Evolutionary conservation across 805 yeast species (phyloP).

Genomic region (Candida maesae): DNA sequence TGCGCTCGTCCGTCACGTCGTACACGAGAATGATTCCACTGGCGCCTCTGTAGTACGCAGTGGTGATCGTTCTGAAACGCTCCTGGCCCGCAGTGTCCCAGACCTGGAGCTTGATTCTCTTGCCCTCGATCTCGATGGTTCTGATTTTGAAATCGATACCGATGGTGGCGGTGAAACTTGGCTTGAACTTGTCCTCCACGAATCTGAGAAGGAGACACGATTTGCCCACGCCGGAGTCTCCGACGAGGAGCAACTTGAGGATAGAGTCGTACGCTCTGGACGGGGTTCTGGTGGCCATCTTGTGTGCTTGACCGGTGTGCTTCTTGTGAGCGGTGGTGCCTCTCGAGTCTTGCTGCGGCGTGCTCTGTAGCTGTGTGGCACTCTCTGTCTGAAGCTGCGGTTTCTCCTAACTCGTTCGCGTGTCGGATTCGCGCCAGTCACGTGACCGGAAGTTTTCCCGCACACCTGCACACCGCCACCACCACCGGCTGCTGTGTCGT

Average conservation of each 20-base stretch:
- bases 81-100: slow-evolving; percentile 99
- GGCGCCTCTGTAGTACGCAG: slow-evolving; percentile 90
- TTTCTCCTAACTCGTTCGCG: too few species aligned
- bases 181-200: slow-evolving; percentile 95
- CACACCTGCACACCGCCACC: slow-evolving; percentile 3
- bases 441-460: not conserved
- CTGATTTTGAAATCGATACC: slow-evolving; percentile 98
- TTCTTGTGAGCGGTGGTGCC: too few species aligned
- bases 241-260: slow-evolving; percentile 88
- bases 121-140: slow-evolving; percentile 90
- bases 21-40: slow-evolving; percentile 82
- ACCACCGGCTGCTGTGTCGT: not conserved
- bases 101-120: slow-evolving; percentile 88
- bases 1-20: slow-evolving; percentile 84
- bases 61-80: slow-evolving; percentile 88
- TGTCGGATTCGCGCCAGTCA: too few species aligned
- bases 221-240: slow-evolving; percentile 89
- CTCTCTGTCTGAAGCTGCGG: too few species aligned
- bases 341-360: too few species aligned
- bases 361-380: too few species aligned
- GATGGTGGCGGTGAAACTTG: slow-evolving; percentile 94
- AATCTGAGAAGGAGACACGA: slow-evolving; percentile 88
- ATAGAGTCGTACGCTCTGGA: slow-evolving; percentile 83
- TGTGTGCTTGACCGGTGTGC: not conserved
- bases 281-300: slow-evolving; percentile 52